Evolutionary conservation across 2,329 filamentous ascomycete species (phyloP).

Genomic region (Diaporthe sp.): DNA sequence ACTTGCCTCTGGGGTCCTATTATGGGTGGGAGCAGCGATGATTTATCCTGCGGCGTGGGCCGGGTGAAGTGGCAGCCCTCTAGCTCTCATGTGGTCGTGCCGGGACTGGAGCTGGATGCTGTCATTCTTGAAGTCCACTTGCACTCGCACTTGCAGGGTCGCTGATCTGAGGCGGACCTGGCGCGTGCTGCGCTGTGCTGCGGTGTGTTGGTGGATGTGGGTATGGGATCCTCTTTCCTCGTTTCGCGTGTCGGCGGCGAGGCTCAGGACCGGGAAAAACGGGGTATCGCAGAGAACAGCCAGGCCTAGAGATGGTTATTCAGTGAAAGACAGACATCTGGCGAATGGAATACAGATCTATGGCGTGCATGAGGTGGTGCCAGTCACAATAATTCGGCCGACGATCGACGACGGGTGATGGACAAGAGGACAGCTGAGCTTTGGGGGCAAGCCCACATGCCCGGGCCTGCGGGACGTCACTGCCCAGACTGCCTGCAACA

Average conservation of each 20-base stretch:
- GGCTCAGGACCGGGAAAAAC: constrained; percentile 1
- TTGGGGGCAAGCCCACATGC: neutral
- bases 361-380: neutral
- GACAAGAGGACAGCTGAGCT: constrained; percentile 35
- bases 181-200: constrained; percentile 31
- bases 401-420: constrained; percentile 20
- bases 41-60: constrained; percentile 37
- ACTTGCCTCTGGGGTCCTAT: constrained; percentile 33
- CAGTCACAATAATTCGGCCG: constrained; percentile 14
- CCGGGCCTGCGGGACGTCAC: constrained; percentile 1
- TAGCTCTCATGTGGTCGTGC: constrained; percentile 40
- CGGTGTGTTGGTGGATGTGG: constrained; percentile 27
- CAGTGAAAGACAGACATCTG: constrained; percentile 12
- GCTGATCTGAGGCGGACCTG: constrained; percentile 37
- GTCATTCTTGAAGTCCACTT: constrained; percentile 38
- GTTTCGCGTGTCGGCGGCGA: constrained; percentile 14
- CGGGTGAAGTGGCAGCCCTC: constrained; percentile 34
- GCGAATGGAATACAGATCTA: neutral
- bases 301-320: constrained; percentile 6
- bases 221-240: constrained; percentile 25
- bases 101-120: constrained; percentile 40
- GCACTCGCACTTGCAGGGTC: constrained; percentile 38
- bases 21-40: constrained; percentile 30
- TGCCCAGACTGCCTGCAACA: constrained; percentile 1
- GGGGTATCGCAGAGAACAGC: neutral